phyloP scores from a whole-genome alignment of 2,329 filamentous ascomycete genomes.

The Neurospora sp. region DNA sequence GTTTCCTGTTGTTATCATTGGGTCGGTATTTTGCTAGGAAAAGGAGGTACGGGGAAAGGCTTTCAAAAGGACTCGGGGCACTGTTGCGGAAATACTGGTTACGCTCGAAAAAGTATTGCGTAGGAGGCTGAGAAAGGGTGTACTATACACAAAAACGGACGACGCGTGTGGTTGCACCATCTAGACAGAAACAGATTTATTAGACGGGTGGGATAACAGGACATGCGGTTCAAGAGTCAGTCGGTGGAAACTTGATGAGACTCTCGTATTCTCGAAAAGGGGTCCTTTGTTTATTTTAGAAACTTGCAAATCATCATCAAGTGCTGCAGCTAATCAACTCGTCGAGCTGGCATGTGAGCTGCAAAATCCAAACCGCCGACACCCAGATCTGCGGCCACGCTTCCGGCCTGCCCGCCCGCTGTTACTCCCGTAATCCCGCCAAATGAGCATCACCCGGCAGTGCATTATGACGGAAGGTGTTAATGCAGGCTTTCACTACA shows the following conservation, averaged over 20 bases:
- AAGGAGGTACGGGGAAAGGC: not conserved
- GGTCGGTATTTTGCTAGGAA: not conserved
- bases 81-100: not conserved
- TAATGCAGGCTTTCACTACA: not conserved
- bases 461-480: not conserved
- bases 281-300: not conserved
- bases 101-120: not conserved
- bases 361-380: not conserved
- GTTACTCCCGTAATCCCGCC: not conserved
- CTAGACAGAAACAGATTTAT: not conserved
- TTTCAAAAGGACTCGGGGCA: not conserved
- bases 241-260: not conserved
- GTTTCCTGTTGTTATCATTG: not conserved
- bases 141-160: not conserved
- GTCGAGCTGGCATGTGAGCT: not conserved
- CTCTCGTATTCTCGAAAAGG: not conserved
- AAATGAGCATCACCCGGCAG: not conserved
- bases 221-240: not conserved
- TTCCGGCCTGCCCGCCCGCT: not conserved
- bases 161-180: not conserved
- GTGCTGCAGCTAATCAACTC: not conserved
- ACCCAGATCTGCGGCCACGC: not conserved
- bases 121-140: not conserved
- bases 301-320: not conserved
- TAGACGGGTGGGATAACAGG: not conserved